phyloP scores from a whole-genome alignment of 179 eudicot species.

The Carnegiea gigantea region DNA sequence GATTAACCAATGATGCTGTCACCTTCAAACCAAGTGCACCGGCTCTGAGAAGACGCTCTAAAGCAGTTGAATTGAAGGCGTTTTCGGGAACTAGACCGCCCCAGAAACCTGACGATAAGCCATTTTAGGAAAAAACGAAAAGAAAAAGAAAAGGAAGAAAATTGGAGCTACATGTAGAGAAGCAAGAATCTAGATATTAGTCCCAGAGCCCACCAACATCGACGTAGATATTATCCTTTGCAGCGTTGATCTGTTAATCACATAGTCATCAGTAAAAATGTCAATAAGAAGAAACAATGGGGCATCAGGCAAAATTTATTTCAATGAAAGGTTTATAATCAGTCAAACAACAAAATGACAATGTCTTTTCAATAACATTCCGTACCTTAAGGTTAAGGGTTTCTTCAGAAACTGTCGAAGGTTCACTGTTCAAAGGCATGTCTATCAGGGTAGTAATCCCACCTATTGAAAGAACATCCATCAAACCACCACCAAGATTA shows the following conservation, averaged over 20 bases:
- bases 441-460: constrained; percentile 93
- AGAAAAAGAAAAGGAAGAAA: background rate
- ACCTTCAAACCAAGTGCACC: constrained; percentile 98
- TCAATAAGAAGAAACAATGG: background rate
- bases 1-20: background rate
- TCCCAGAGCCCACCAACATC: constrained; percentile 76
- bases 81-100: constrained; percentile 97
- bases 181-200: background rate
- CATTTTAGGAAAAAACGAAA: background rate
- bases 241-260: constrained; percentile 65
- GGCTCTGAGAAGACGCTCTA: constrained; percentile 73
- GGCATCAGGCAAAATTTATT: background rate
- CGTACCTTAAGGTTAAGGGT: constrained; percentile 83
- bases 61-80: constrained; percentile 68
- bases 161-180: background rate
- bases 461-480: constrained; percentile 41
- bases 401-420: constrained; percentile 85
- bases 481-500: background rate
- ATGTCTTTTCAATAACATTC: background rate
- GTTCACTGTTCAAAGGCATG: constrained; percentile 92
- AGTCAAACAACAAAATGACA: background rate
- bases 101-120: constrained; percentile 73
- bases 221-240: constrained; percentile 65
- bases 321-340: background rate
- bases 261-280: background rate